Evolutionary conservation across 305 asterid genomes (phyloP).

Genomic region (Ilex paraguariensis): DNA sequence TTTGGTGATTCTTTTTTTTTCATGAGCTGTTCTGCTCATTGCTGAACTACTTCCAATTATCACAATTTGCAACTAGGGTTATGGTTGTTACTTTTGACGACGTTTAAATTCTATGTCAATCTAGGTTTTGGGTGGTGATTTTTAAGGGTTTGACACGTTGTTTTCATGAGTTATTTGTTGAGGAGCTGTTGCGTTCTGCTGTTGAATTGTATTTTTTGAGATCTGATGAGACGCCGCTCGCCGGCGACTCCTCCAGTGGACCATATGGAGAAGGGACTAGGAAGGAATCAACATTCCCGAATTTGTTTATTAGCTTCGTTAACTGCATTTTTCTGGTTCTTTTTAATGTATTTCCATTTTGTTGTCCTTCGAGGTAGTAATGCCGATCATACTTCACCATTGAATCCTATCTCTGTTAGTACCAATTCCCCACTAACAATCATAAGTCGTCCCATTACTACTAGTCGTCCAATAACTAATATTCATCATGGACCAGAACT

Average conservation of each 20-base stretch:
- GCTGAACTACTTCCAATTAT: too few species aligned
- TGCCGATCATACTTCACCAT: conserved; percentile 21
- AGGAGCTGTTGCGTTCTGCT: conserved; percentile 1
- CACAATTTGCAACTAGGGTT: neutral
- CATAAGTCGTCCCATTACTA: too few species aligned
- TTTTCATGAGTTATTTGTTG: neutral
- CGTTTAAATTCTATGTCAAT: neutral
- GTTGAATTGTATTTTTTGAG: neutral
- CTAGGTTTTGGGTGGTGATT: neutral
- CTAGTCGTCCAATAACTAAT: too few species aligned
- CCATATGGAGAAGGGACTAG: conserved; percentile 59
- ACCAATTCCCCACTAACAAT: neutral
- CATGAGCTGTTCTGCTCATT: too few species aligned
- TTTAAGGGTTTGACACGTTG: neutral
- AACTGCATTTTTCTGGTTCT: conserved; percentile 57
- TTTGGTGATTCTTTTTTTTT: too few species aligned
- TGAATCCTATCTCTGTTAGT: conserved; percentile 25
- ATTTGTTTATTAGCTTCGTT: conserved; percentile 49
- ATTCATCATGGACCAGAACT: too few species aligned
- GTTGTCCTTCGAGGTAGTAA: conserved; percentile 33
- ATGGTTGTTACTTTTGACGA: neutral
- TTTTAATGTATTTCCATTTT: conserved; percentile 59
- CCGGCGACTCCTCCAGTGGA: conserved; percentile 24
- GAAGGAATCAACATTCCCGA: conserved; percentile 43
- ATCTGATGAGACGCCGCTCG: conserved; percentile 60